A percentile compares a stretch with the other conserved stretches of the same genome.
Conservation (phyloP, 2,329 filamentous ascomycete genomes). For the Alternaria atra region DNA sequence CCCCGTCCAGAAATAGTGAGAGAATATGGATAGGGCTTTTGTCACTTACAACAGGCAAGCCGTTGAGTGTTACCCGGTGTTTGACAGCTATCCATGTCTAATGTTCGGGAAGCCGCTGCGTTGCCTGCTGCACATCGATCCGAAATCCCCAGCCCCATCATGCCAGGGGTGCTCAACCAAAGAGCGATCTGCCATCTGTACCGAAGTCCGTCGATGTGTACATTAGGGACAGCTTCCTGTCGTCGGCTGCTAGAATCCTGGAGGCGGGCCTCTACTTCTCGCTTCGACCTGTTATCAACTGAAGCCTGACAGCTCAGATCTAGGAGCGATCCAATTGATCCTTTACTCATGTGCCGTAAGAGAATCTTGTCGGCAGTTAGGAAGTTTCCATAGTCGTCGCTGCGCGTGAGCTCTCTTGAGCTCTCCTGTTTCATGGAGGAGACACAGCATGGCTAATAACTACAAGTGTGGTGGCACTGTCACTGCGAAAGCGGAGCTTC, state of each 20-base stretch:
- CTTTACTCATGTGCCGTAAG: background rate
- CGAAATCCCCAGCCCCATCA: slow-evolving; percentile 13
- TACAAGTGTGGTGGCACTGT: slow-evolving; percentile 15
- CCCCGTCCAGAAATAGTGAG: slow-evolving; percentile 2
- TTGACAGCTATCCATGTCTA: slow-evolving; percentile 19
- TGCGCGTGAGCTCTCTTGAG: background rate
- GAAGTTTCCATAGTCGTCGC: background rate
- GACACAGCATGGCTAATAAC: slow-evolving; percentile 22
- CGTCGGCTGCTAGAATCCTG: background rate
- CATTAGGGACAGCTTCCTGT: background rate
- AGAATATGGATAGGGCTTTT: slow-evolving; percentile 16
- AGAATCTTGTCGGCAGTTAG: background rate
- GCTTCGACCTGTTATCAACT: background rate
- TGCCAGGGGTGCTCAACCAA: background rate
- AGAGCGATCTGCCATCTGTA: background rate
- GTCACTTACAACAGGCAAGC: slow-evolving; percentile 15
- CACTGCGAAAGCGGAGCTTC: slow-evolving; percentile 19
- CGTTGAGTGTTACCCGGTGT: slow-evolving; percentile 20
- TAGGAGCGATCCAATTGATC: background rate
- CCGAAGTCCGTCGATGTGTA: background rate
- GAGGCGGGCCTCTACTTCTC: slow-evolving; percentile 5
- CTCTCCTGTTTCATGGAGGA: slow-evolving; percentile 2
- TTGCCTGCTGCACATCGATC: slow-evolving; percentile 16
- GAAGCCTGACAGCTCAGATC: background rate
- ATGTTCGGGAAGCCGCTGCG: slow-evolving; percentile 18